These are phyloP conservation scores for Termitomyces eurrhizus DNA, from an alignment of 768 basidiomycete genomes.

Conservation along the genomic window DNA sequence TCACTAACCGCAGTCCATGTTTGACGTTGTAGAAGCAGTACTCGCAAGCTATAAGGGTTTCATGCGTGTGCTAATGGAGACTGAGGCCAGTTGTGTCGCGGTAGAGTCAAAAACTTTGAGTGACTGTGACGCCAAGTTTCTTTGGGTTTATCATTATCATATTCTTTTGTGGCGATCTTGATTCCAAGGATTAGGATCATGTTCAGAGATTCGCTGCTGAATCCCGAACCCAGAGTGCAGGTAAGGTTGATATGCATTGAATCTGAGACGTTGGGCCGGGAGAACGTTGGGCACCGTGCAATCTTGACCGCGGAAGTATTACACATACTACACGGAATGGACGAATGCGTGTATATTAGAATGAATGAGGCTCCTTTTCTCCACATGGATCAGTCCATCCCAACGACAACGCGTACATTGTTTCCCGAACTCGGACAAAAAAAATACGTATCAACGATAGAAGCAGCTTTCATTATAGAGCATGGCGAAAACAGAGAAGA, in stretches of 20 bases:
- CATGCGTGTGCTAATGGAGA: background rate
- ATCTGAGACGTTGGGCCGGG: slow-evolving; percentile 4
- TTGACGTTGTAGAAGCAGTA: background rate
- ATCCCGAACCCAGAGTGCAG: background rate
- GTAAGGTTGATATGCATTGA: background rate
- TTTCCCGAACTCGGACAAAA: background rate
- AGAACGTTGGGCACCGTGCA: slow-evolving; percentile 5
- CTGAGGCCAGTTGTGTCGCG: background rate
- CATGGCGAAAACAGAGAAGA: slow-evolving; percentile 15
- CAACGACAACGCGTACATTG: background rate
- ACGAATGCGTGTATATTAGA: background rate
- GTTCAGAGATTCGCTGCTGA: background rate
- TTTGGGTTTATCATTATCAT: background rate
- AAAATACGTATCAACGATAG: slow-evolving; percentile 8
- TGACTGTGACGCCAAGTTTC: background rate
- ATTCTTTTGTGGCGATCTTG: background rate
- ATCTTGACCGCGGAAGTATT: slow-evolving; percentile 3
- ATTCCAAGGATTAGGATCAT: background rate
- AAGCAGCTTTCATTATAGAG: slow-evolving; percentile 17
- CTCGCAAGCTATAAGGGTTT: background rate
- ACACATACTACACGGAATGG: background rate
- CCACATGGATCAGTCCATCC: background rate
- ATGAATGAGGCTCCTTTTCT: slow-evolving; percentile 1
- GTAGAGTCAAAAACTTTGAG: background rate
- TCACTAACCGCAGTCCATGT: too few species aligned